phyloP scores from a whole-genome alignment of 352 stramenopile genomes.

The Pythium monospermum region DNA sequence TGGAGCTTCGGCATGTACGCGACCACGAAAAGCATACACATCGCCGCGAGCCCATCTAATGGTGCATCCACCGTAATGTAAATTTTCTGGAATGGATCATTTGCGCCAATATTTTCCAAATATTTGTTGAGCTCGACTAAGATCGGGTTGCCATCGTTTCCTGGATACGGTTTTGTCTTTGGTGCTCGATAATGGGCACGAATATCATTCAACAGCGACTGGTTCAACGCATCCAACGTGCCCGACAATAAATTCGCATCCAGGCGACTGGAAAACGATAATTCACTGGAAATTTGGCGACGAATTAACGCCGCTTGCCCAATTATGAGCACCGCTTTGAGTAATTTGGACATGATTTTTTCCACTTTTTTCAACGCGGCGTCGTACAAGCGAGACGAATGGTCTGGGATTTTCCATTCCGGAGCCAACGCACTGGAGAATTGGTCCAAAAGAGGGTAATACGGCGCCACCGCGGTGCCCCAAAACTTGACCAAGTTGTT shows the following conservation, averaged over 20 bases:
- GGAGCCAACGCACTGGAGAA: conserved; percentile 77
- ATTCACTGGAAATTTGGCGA: conserved; percentile 88
- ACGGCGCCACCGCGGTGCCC: conserved; percentile 82
- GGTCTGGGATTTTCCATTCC: conserved; percentile 86
- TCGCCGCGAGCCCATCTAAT: conserved; percentile 84
- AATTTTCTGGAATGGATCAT: conserved; percentile 92
- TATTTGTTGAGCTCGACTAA: conserved; percentile 90
- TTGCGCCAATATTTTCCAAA: conserved; percentile 87
- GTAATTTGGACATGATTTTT: conserved; percentile 92
- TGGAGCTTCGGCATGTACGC: conserved; percentile 92
- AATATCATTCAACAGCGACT: conserved; percentile 87
- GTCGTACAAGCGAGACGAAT: conserved; percentile 85
- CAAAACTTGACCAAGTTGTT: conserved; percentile 94
- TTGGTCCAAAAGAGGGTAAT: conserved; percentile 87
- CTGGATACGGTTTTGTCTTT: conserved; percentile 77
- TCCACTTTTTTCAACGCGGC: conserved; percentile 90
- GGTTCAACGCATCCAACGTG: conserved; percentile 88
- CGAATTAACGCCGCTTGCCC: conserved; percentile 92
- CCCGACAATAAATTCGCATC: conserved; percentile 90
- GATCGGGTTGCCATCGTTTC: conserved; percentile 73
- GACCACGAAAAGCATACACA: conserved; percentile 92
- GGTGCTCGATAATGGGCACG: conserved; percentile 80
- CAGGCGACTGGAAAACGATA: conserved; percentile 86
- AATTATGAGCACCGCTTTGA: conserved; percentile 91
- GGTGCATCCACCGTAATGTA: conserved; percentile 92